Conservation (phyloP, 164 flowering plant genomes). For the Vitis rotundifolia region DNA sequence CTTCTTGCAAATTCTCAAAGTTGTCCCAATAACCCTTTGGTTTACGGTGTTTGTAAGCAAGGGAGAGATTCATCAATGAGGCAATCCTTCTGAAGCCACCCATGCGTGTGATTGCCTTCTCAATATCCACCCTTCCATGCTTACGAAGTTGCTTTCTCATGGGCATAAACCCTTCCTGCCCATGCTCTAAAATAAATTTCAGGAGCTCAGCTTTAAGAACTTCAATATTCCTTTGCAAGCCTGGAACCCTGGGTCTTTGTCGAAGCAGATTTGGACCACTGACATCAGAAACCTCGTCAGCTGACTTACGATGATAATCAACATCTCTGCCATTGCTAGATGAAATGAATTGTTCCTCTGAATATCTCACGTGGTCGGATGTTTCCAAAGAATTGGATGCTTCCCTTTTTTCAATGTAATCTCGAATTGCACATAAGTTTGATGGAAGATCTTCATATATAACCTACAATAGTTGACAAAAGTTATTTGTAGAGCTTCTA, state of each 20-base stretch:
- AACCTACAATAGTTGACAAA: conserved; percentile 45
- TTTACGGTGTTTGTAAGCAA: conserved; percentile 88
- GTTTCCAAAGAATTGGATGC: conserved; percentile 24
- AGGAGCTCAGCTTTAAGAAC: conserved; percentile 75
- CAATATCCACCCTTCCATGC: conserved; percentile 91
- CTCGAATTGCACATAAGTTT: conserved; percentile 90
- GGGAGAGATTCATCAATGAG: conserved; percentile 79
- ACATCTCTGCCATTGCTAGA: conserved; percentile 15
- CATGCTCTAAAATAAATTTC: conserved; percentile 67
- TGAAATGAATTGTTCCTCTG: conserved; percentile 24
- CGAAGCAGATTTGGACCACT: conserved; percentile 23
- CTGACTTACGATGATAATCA: not conserved
- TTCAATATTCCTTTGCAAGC: conserved; percentile 83
- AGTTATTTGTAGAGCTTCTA: not conserved
- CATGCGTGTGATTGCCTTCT: conserved; percentile 91
- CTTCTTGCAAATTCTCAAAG: conserved; percentile 81
- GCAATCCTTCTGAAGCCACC: conserved; percentile 94
- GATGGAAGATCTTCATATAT: conserved; percentile 98
- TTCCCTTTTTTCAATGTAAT: conserved; percentile 66
- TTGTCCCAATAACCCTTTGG: conserved; percentile 97
- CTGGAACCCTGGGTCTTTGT: conserved; percentile 78
- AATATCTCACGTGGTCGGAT: conserved; percentile 9
- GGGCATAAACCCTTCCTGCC: conserved; percentile 98
- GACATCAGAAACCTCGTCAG: conserved; percentile 15
- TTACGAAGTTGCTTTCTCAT: conserved; percentile 91